Base-by-base conservation (phyloP, 345 rosid species). In the Orychophragmus violaceus region DNA sequence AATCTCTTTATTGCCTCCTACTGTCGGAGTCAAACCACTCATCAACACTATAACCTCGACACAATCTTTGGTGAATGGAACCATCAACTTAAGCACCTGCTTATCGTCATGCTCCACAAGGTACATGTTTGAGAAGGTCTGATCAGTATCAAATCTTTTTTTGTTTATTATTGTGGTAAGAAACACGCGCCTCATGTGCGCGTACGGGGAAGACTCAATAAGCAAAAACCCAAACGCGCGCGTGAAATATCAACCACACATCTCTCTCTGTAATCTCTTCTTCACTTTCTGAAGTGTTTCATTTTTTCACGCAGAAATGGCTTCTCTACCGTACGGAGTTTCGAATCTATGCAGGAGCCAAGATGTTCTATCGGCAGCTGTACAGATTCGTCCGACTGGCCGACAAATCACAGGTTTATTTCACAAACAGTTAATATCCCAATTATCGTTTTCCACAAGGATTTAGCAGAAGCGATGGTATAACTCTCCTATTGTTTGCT, bases 311-410 rank as follows among this genome's bases (percentile, higher is more conserved):
- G 14, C 23, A 66, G 35, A 67, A 35, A 74, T 74, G 77, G 64
- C 64, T 44, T 74, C 73, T 67, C 35, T 74, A 53, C 46, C 69
- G 16, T 67, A 44, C 59, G 73, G 77, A 61, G 33, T 66, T 8
- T 18, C 59, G 2, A 66, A 53, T 14, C 19, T 74, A 17, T 74
- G 68, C 32, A 54, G 77, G 27, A 67, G 32, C 18, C 77, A 53
- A 14, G 68, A 74, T 36, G 33, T 67, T 52, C 44, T 74, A 5
- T 53, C 77, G 0, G 32, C 45, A 2, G 5, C 29, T n/a, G 16
- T 53, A 29, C 50, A 30, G 68, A 14, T 53, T 74, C 45, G 3
- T 52, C 69, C 69, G 16, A 30, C 48, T 45, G 58, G 68, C 35
- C 58, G 13, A 8, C 58, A 19, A 52, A 33, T 25, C 6, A 27